These are phyloP conservation scores for Draba incana DNA, from an alignment of 345 rosid genomes.

Conservation along the genomic window DNA sequence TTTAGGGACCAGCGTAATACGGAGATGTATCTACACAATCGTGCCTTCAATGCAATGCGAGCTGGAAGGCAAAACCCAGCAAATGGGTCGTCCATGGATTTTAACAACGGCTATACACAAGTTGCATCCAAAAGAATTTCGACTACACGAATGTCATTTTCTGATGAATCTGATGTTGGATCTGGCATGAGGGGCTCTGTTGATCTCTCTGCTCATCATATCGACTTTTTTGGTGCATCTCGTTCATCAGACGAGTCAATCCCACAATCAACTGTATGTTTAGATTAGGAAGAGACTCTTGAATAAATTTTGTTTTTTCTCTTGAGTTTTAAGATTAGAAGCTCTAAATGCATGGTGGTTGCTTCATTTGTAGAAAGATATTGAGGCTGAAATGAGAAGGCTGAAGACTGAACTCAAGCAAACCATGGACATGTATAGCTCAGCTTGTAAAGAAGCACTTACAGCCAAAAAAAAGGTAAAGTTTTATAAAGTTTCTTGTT, in stretches of 20 bases:
- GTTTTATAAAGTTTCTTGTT: neutral
- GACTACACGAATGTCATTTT: slow-evolving; percentile 23
- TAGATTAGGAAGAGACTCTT: neutral
- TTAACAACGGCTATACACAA: slow-evolving; percentile 29
- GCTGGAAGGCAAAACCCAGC: neutral
- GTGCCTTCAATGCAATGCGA: slow-evolving; percentile 4
- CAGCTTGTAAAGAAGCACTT: slow-evolving; percentile 90
- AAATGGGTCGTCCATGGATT: slow-evolving; percentile 32
- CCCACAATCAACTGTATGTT: slow-evolving; percentile 45
- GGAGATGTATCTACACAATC: slow-evolving; percentile 27
- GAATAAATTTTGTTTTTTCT: too few relatives aligned
- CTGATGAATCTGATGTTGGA: slow-evolving; percentile 31
- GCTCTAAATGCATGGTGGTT: neutral
- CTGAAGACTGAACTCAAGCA: slow-evolving; percentile 79
- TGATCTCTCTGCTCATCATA: slow-evolving; percentile 32
- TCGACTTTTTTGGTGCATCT: slow-evolving; percentile 37
- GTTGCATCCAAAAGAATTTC: slow-evolving; percentile 28
- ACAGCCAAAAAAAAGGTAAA: slow-evolving; percentile 53
- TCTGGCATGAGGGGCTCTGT: slow-evolving; percentile 12
- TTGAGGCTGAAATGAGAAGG: slow-evolving; percentile 86
- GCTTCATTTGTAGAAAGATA: slow-evolving; percentile 49
- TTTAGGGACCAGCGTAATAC: slow-evolving; percentile 23
- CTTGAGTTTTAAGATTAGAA: neutral
- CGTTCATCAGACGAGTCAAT: slow-evolving; percentile 39
- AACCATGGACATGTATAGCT: slow-evolving; percentile 85